Conservation (phyloP, 495 filamentous ascomycete genomes). For the Hypomontagnella submonticulosa region DNA sequence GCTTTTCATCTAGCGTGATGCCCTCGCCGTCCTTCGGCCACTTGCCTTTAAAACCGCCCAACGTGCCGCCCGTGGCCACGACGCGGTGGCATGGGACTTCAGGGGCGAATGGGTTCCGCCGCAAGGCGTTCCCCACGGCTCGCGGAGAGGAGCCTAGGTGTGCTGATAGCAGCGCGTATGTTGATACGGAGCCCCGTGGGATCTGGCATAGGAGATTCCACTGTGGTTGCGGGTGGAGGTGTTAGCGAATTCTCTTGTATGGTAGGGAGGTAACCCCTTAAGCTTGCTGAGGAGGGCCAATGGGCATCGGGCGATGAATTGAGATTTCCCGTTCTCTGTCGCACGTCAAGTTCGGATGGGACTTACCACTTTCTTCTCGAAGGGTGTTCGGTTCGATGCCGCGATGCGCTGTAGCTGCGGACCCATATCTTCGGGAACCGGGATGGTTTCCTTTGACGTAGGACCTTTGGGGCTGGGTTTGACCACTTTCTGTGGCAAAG, state of each 20-base stretch:
- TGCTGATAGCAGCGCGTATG: slow-evolving; percentile 76
- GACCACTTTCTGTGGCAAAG: slow-evolving; percentile 7
- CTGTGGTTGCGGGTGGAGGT: slow-evolving; percentile 22
- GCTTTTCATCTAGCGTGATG: slow-evolving; percentile 58
- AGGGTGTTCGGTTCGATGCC: slow-evolving; percentile 60
- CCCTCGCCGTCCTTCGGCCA: slow-evolving; percentile 53
- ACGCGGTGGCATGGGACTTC: slow-evolving; percentile 67
- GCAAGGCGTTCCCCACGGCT: slow-evolving; percentile 81
- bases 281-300: too few relatives aligned
- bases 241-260: slow-evolving; percentile 17
- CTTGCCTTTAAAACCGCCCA: slow-evolving; percentile 65
- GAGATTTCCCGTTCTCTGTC: too few relatives aligned
- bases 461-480: slow-evolving; percentile 8
- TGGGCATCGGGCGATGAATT: too few relatives aligned
- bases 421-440: slow-evolving; percentile 44
- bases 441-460: slow-evolving; percentile 7
- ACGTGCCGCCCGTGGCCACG: slow-evolving; percentile 55
- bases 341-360: not conserved
- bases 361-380: slow-evolving; percentile 64
- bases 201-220: slow-evolving; percentile 76
- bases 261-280: not conserved
- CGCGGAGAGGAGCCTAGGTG: slow-evolving; percentile 76
- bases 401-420: slow-evolving; percentile 49
- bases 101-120: slow-evolving; percentile 76
- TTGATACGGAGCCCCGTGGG: slow-evolving; percentile 74